phyloP scores from a whole-genome alignment of 2,329 filamentous ascomycete species.

The Cladophialophora yegresii region DNA sequence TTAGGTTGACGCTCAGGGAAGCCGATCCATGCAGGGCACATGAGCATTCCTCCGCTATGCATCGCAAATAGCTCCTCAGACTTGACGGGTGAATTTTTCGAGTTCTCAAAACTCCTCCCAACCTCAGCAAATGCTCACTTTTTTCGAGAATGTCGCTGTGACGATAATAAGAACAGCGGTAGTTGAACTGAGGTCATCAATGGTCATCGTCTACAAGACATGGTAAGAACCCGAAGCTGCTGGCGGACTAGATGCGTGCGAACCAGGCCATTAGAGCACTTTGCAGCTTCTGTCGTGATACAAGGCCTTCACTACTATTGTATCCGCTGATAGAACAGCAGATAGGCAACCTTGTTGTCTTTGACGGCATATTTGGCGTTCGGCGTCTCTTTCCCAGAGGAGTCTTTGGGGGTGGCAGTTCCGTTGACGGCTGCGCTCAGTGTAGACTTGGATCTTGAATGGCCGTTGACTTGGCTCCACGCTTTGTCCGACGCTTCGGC shows the following conservation, averaged over 20 bases:
- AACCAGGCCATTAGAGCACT: neutral
- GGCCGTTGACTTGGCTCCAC: constrained; percentile 85
- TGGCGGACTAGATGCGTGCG: neutral
- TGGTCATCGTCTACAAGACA: constrained; percentile 9
- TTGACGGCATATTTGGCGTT: constrained; percentile 64
- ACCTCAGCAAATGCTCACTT: constrained; percentile 15
- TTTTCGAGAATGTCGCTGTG: constrained; percentile 22
- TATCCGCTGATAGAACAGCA: constrained; percentile 83
- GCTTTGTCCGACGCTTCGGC: constrained; percentile 56
- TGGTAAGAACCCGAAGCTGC: neutral
- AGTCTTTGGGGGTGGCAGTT: constrained; percentile 55
- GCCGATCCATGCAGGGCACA: neutral
- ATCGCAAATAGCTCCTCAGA: constrained; percentile 15
- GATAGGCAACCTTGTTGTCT: constrained; percentile 96
- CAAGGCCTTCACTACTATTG: neutral
- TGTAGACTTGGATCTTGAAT: constrained; percentile 70
- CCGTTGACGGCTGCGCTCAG: constrained; percentile 59
- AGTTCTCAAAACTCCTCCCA: constrained; percentile 4
- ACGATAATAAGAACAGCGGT: constrained; percentile 17
- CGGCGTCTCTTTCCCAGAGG: constrained; percentile 60
- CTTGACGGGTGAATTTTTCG: constrained; percentile 6
- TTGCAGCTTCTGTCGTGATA: neutral
- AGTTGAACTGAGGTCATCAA: constrained; percentile 1
- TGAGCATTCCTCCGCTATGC: constrained; percentile 17
- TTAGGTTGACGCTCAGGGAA: neutral